Base-by-base conservation (phyloP, 2,329 filamentous ascomycete genomes). In the Drechslera avenae region DNA sequence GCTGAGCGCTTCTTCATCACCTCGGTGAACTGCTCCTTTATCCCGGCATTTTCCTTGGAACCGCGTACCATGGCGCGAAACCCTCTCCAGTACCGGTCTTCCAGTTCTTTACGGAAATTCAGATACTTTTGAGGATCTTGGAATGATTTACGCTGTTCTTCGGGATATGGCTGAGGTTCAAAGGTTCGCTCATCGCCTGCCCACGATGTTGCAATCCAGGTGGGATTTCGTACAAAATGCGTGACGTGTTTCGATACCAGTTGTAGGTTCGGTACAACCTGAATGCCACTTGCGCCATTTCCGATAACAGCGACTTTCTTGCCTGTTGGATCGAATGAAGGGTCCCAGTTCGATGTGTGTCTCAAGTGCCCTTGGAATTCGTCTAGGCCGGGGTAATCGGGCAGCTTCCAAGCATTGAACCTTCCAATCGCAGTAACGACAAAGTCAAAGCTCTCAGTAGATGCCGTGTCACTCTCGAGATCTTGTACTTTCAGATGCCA, bases 221-320 rank as follows among this genome's bases (percentile, higher is more conserved):
- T 88, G 82, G 9, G 86, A 81, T 17, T 69, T 83, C 85, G 73
- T 82, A 86, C 55, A 84, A 83, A 46, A 67, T 78, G 31, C 84
- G 48, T 70, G 26, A 72, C 30, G 70, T 78, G 5, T 78, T 43
- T 77, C 76, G 70, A 58, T 83, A 84, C 57, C 0, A 78, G 78
- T 3, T 79, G 83, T 72, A 81, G 79, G 33, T 82, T 83, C 47
- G 88, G 86, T 1, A 81, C 78, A 42, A 86, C 79, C 58, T 88
- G 85, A 1, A 87, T 81, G 0, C 85, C 85, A 0, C 82, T 83
- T 0, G 85, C 82, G 5, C 86, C 86, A 0, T 84, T 87, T 10
- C 86, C 86, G 37, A 88, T 83, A 46, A 88, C 79, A 6, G 81
- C 85, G 39, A 83, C 78, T 8, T 77, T 78, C 64, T 87, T 87